phyloP scores from a whole-genome alignment of 2,329 filamentous ascomycete genomes.

The Ophiostoma quercus region DNA sequence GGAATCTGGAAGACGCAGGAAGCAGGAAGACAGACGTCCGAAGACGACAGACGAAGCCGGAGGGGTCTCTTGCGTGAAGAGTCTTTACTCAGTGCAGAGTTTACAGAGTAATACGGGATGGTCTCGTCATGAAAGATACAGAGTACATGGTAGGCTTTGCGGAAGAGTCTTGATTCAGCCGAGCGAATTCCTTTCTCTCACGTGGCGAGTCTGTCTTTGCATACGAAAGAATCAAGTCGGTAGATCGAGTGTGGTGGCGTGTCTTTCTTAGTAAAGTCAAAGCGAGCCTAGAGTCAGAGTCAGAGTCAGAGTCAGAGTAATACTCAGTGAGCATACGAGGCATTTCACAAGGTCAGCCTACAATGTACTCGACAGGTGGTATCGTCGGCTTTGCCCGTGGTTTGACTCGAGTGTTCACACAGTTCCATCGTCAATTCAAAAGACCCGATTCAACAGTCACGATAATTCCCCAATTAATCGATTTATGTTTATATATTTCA shows the following conservation, averaged over 20 bases:
- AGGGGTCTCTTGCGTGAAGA: neutral
- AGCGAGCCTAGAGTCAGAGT: neutral
- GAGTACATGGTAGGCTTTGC: neutral
- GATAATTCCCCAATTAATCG: neutral
- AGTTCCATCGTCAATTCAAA: neutral
- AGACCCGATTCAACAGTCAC: neutral
- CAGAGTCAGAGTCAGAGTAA: no score
- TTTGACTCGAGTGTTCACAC: no score
- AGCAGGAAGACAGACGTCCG: neutral
- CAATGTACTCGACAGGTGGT: neutral
- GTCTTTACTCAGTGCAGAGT: neutral
- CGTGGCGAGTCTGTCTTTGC: neutral
- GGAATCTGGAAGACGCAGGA: neutral
- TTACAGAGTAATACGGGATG: no score
- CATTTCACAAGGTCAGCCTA: neutral
- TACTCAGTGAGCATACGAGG: neutral
- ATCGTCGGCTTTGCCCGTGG: neutral
- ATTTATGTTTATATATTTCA: neutral
- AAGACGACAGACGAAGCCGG: neutral
- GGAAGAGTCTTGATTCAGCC: neutral
- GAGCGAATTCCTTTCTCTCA: neutral
- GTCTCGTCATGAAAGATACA: neutral
- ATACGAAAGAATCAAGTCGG: no score
- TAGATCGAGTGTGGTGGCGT: neutral
- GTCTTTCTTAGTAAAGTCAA: neutral